Conservation (phyloP, 192 early-diverging fungal genomes). For the Pilobolus umbonatus region DNA sequence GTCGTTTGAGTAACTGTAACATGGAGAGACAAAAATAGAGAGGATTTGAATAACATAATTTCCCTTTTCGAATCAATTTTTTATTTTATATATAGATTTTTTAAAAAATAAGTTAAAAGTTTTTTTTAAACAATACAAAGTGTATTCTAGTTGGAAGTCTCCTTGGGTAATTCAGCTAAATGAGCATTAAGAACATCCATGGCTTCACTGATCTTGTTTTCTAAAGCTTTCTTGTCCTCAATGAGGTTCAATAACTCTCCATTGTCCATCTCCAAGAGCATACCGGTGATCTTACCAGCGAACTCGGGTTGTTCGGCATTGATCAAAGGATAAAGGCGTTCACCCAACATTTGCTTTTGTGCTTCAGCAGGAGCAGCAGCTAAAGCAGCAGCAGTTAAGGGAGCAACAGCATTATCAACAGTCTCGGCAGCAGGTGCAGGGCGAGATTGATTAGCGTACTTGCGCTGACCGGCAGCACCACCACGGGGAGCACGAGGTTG, state of each 20-base stretch:
- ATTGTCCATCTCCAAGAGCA: constrained; percentile 97
- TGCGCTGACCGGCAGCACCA: constrained; percentile 34
- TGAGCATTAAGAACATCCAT: constrained; percentile 75
- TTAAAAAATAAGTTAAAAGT: no score
- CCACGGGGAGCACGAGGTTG: constrained; percentile 44
- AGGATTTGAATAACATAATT: no score
- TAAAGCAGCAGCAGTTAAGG: constrained; percentile 63
- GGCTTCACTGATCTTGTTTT: constrained; percentile 83
- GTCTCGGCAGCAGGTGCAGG: constrained; percentile 3
- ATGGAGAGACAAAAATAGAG: no score
- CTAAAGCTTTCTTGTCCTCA: constrained; percentile 74
- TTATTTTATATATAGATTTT: no score
- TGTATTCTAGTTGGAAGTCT: no score
- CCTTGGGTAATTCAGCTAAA: constrained; percentile 7
- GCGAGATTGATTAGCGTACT: constrained; percentile 24
- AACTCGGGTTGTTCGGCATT: constrained; percentile 58
- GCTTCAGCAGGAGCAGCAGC: constrained; percentile 72
- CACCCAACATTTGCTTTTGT: constrained; percentile 96
- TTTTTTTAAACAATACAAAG: no score
- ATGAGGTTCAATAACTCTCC: constrained; percentile 86
- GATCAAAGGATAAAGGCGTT: constrained; percentile 86
- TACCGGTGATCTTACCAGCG: constrained; percentile 98
- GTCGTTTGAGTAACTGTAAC: no score
- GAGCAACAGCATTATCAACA: constrained; percentile 8
- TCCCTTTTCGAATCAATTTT: no score